These are phyloP conservation scores for Westerdykella aurantiaca DNA, from an alignment of 2,329 filamentous ascomycete species.

Conservation along the genomic window DNA sequence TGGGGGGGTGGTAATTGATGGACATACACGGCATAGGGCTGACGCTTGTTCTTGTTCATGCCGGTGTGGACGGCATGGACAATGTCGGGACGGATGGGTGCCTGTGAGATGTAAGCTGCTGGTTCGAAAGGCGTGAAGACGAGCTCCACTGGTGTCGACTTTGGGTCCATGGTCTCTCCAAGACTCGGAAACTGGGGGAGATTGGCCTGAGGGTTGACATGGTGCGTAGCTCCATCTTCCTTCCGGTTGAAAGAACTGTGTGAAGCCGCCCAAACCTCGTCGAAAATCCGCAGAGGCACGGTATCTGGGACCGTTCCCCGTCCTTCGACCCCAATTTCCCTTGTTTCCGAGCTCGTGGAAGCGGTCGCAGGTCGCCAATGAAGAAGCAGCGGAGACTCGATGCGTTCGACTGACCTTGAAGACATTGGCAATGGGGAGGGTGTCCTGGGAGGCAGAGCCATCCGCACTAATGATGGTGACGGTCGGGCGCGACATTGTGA, in stretches of 20 bases:
- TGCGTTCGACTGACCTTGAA: constrained; percentile 56
- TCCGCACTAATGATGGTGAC: constrained; percentile 96
- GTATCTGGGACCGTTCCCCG: no score
- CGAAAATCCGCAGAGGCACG: no score
- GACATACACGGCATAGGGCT: constrained; percentile 90
- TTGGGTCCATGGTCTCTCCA: no score
- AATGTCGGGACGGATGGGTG: constrained; percentile 97
- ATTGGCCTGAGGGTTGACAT: not conserved
- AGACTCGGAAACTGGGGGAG: not conserved
- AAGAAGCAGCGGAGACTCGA: no score
- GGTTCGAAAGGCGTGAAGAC: not conserved
- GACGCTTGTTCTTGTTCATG: constrained; percentile 99
- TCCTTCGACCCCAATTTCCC: no score
- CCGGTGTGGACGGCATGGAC: constrained; percentile 98
- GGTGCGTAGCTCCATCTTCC: no score
- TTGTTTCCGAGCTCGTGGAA: no score
- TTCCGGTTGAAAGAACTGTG: no score
- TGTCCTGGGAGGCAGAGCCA: constrained; percentile 84
- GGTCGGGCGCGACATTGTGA: constrained; percentile 78
- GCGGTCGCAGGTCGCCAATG: no score
- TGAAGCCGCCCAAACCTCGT: no score
- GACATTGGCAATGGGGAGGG: constrained; percentile 89
- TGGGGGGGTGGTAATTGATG: constrained; percentile 2
- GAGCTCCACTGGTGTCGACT: not conserved
- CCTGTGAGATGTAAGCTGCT: constrained; percentile 28